Percentiles rank a stretch among this genome's conserved stretches.
phyloP scores from a whole-genome alignment of 2,329 filamentous ascomycete genomes.

The Neofusicoccum sp. region DNA sequence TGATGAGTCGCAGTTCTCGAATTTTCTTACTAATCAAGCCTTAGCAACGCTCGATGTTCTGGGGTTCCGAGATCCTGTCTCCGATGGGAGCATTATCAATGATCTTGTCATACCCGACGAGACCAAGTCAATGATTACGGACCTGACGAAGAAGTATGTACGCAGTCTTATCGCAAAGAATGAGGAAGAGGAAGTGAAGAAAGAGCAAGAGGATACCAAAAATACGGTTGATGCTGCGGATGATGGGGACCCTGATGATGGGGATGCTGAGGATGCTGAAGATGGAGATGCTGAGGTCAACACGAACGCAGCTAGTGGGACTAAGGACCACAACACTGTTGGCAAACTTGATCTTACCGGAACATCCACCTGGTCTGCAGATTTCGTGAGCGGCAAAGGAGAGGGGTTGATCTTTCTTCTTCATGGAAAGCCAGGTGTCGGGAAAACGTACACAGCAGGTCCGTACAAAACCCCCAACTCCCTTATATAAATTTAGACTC shows the following conservation, averaged over 20 bases:
- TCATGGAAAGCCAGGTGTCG: slow-evolving; percentile 14
- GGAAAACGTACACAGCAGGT: slow-evolving; percentile 32
- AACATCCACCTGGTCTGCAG: slow-evolving; percentile 2
- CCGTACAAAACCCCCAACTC: neutral
- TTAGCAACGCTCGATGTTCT: neutral
- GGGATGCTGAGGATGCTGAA: too few relatives aligned
- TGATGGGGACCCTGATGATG: too few relatives aligned
- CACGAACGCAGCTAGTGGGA: too few relatives aligned
- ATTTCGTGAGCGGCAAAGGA: neutral
- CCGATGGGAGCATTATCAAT: neutral
- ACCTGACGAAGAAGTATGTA: neutral
- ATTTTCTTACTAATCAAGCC: too few relatives aligned
- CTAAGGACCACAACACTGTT: too few relatives aligned
- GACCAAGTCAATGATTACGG: neutral
- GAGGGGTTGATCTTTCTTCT: slow-evolving; percentile 1
- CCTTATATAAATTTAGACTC: neutral
- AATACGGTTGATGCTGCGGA: too few relatives aligned
- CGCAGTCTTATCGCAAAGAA: neutral
- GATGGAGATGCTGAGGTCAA: too few relatives aligned
- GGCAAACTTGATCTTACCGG: rapidly evolving
- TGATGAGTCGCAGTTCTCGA: too few relatives aligned
- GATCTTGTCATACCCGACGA: neutral
- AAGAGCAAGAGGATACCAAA: neutral
- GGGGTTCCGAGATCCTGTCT: neutral
- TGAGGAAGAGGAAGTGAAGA: neutral